Conservation (phyloP, 257 asterid species). For the Primulina huaijiensis region DNA sequence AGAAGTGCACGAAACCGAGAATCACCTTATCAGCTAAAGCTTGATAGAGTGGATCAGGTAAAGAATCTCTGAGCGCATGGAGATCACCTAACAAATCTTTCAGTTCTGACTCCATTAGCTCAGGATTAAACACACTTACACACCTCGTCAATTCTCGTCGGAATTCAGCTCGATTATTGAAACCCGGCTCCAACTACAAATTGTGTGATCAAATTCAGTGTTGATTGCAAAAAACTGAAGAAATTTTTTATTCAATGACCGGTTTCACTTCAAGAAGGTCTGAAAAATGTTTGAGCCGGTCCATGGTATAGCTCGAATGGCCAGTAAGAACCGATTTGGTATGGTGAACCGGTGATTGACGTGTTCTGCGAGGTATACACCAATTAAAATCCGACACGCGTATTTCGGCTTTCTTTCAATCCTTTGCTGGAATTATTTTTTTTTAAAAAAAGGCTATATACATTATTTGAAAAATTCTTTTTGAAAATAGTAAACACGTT, state of each 20-base stretch:
- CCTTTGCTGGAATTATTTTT: not conserved
- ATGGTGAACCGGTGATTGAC: not conserved
- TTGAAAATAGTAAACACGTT: too few species aligned
- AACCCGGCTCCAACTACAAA: not conserved
- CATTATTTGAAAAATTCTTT: too few species aligned
- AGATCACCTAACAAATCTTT: slow-evolving; percentile 58
- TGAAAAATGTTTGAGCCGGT: not conserved
- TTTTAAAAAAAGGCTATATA: too few species aligned
- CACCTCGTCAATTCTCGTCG: not conserved
- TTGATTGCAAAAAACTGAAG: not conserved
- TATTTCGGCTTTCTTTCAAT: not conserved
- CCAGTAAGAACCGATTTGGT: not conserved
- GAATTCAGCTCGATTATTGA: not conserved
- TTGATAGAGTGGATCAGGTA: slow-evolving; percentile 45
- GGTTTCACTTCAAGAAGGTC: not conserved
- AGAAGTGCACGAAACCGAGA: not conserved
- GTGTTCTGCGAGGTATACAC: not conserved
- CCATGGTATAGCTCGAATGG: not conserved
- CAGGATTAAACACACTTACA: slow-evolving; percentile 9
- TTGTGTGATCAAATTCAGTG: not conserved
- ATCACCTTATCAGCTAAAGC: slow-evolving; percentile 45
- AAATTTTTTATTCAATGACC: too few species aligned
- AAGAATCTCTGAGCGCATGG: slow-evolving; percentile 41
- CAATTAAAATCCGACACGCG: not conserved
- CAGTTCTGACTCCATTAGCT: slow-evolving; percentile 61